Evolutionary conservation across 2,329 filamentous ascomycete species (phyloP).

Genomic region (Fusarium haematococcum): DNA sequence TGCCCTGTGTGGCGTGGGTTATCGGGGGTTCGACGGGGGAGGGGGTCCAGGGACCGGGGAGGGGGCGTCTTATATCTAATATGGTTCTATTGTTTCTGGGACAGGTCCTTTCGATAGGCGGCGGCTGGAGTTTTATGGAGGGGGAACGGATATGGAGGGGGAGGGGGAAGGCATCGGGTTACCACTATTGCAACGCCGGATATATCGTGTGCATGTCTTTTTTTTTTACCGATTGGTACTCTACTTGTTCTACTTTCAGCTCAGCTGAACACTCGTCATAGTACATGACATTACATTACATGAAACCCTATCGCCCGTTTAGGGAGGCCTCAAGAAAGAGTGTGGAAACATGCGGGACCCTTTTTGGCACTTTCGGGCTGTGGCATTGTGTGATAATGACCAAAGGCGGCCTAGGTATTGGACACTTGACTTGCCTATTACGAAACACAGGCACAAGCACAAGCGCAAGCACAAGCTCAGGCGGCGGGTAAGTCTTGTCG

Average conservation of each 20-base stretch:
- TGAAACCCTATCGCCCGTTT: neutral
- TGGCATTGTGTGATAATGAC: constrained; percentile 5
- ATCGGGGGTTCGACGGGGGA: no score
- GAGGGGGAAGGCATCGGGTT: neutral
- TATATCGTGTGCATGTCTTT: neutral
- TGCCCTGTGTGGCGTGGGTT: constrained; percentile 16
- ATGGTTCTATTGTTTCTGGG: neutral
- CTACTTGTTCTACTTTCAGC: neutral
- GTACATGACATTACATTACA: neutral
- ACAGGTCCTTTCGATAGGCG: neutral
- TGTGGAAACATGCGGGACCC: neutral
- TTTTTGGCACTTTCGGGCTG: neutral
- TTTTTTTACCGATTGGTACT: neutral
- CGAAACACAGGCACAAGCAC: neutral
- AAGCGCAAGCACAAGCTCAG: neutral
- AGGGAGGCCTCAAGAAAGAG: neutral
- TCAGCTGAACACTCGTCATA: neutral
- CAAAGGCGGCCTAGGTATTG: neutral
- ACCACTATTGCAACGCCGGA: neutral
- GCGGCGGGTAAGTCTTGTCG: neutral
- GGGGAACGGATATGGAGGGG: neutral
- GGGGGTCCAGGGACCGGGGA: neutral
- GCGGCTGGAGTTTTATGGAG: constrained; percentile 1
- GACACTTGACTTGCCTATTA: neutral
- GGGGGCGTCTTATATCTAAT: constrained; percentile 16